phyloP scores from a whole-genome alignment of 768 basidiomycete species.

The Lentinus brumalis region DNA sequence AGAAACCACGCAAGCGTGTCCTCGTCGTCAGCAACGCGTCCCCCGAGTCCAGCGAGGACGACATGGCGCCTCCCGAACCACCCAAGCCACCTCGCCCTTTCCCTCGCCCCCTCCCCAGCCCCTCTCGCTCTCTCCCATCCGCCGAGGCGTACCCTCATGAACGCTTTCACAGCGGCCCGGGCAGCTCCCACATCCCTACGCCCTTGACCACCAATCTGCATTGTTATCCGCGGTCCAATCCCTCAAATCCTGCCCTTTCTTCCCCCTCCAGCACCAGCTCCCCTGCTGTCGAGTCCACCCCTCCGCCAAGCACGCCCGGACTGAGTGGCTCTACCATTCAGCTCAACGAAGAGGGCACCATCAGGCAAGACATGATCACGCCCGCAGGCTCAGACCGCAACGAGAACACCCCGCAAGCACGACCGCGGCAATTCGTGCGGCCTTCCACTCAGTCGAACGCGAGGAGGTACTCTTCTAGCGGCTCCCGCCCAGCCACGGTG shows the following conservation, averaged over 20 bases:
- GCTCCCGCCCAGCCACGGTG: conserved; percentile 35
- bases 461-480: conserved; percentile 20
- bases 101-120: conserved; percentile 31
- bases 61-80: conserved; percentile 25
- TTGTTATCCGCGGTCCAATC: conserved; percentile 45
- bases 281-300: conserved; percentile 65
- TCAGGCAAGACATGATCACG: conserved; percentile 31
- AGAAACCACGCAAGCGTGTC: conserved; percentile 39
- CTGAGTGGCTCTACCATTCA: conserved; percentile 47
- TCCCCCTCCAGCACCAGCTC: conserved; percentile 74
- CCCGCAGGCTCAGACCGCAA: conserved; percentile 19
- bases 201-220: conserved; percentile 42
- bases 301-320: conserved; percentile 69
- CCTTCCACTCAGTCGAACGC: background rate
- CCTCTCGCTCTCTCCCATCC: conserved; percentile 32
- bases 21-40: conserved; percentile 66
- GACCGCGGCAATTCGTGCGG: conserved; percentile 18
- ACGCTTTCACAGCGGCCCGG: background rate
- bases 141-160: conserved; percentile 9
- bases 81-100: conserved; percentile 26
- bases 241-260: conserved; percentile 61
- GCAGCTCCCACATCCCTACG: conserved; percentile 27
- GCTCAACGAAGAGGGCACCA: conserved; percentile 39
- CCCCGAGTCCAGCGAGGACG: conserved; percentile 47
- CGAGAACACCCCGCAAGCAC: conserved; percentile 30